phyloP scores from a whole-genome alignment of 2,329 filamentous ascomycete species.

The Fonsecaea erecta region DNA sequence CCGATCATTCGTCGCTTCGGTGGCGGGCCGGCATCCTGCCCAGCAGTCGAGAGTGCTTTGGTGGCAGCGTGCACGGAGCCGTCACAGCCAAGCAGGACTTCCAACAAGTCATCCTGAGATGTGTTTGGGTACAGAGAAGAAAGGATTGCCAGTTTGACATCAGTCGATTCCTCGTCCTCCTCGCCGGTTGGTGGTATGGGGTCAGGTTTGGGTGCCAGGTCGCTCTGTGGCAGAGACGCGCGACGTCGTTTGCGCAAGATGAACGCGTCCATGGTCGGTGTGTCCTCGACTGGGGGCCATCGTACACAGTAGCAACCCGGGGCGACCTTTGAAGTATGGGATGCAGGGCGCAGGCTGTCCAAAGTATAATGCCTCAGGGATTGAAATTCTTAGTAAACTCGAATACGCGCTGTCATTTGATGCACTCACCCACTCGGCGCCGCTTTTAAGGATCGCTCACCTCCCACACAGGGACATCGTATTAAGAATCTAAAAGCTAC shows the following conservation, averaged over 20 bases:
- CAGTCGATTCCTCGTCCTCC: conserved; percentile 78
- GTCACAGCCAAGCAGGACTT: conserved; percentile 75
- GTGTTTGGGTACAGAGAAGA: conserved; percentile 73
- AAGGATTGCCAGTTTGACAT: conserved; percentile 84
- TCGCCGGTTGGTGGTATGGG: conserved; percentile 27
- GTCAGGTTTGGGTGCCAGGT: background rate
- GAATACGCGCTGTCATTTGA: background rate
- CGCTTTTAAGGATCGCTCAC: too few relatives aligned
- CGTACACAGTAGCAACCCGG: background rate
- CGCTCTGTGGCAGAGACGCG: conserved; percentile 28
- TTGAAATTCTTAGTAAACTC: background rate
- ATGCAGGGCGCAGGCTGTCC: background rate
- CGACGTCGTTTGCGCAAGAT: conserved; percentile 45
- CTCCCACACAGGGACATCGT: too few relatives aligned
- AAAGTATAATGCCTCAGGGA: background rate
- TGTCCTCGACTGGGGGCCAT: conserved; percentile 37
- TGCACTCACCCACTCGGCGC: too few relatives aligned
- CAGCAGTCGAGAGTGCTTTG: conserved; percentile 54
- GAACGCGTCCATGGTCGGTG: conserved; percentile 48
- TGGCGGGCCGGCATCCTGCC: conserved; percentile 29
- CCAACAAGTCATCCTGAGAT: conserved; percentile 71
- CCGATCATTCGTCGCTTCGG: conserved; percentile 46
- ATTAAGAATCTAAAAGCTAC: too few relatives aligned
- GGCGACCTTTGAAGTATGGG: background rate
- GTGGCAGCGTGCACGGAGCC: conserved; percentile 74